Evolutionary conservation across 257 asterid genomes (phyloP).

Genomic region (Buddleja alternifolia): DNA sequence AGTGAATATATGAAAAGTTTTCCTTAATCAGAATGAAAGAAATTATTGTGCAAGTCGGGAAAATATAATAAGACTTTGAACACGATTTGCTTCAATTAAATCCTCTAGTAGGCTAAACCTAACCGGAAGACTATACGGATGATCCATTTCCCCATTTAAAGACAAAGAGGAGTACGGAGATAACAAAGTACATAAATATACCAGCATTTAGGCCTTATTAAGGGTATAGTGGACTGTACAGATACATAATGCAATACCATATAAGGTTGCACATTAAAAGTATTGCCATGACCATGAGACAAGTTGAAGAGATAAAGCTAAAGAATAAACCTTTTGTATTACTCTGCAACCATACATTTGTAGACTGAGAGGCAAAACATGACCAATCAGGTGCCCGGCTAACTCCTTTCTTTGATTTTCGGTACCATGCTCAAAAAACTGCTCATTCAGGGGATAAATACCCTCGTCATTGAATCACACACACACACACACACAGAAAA

Average conservation of each 20-base stretch:
- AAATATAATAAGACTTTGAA: neutral
- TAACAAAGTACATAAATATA: neutral
- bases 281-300: neutral
- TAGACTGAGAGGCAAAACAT: slow-evolving; percentile 82
- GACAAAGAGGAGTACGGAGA: neutral
- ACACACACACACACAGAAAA: neutral
- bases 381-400: slow-evolving; percentile 72
- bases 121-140: neutral
- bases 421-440: slow-evolving; percentile 93
- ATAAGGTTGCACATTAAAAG: neutral
- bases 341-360: slow-evolving; percentile 99
- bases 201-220: neutral
- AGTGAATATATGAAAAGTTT: neutral
- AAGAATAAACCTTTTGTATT: slow-evolving; percentile 73
- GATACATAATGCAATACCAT: neutral
- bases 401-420: slow-evolving; percentile 77
- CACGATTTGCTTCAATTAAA: neutral
- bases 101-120: neutral
- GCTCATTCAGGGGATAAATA: slow-evolving; percentile 31
- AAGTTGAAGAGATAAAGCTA: slow-evolving; percentile 18
- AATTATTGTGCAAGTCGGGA: neutral
- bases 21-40: neutral
- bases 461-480: slow-evolving; percentile 9
- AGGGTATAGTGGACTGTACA: neutral
- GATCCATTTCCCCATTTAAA: slow-evolving; percentile 10